Evolutionary conservation across 768 basidiomycete species (phyloP).

Genomic region (Pisolithus marmoratus): DNA sequence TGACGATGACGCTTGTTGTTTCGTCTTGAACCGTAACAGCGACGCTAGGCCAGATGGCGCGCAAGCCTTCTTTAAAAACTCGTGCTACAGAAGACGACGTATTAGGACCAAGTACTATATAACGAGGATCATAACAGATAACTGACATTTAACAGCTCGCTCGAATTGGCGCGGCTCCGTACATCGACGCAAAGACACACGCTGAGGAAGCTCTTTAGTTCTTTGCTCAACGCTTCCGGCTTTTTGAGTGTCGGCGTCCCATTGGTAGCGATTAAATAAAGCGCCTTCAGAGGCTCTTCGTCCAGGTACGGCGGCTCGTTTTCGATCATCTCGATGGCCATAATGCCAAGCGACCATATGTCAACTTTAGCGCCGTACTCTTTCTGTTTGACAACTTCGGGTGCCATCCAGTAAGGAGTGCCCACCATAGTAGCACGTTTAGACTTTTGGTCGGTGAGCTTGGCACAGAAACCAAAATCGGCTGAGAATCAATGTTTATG

Average conservation of each 20-base stretch:
- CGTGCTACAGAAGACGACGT: slow-evolving; percentile 55
- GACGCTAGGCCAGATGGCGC: slow-evolving; percentile 77
- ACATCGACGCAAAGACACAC: slow-evolving; percentile 99
- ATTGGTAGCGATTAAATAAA: slow-evolving; percentile 96
- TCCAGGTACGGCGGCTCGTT: slow-evolving; percentile 95
- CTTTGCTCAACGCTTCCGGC: slow-evolving; percentile 84
- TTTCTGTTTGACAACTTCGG: slow-evolving; percentile 97
- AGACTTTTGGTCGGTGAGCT: slow-evolving; percentile 92
- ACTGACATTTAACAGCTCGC: slow-evolving; percentile 77
- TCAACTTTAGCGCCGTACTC: slow-evolving; percentile 97
- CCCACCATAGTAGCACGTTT: slow-evolving; percentile 99
- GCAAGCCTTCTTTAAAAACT: slow-evolving; percentile 90
- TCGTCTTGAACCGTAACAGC: slow-evolving; percentile 73
- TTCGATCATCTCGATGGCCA: slow-evolving; percentile 99
- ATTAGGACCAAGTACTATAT: slow-evolving; percentile 2
- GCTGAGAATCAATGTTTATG: slow-evolving; percentile 43
- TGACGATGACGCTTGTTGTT: slow-evolving; percentile 43
- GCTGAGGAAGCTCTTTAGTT: slow-evolving; percentile 93
- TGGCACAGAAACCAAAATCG: slow-evolving; percentile 96
- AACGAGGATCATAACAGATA: background rate
- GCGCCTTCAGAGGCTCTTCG: slow-evolving; percentile 89
- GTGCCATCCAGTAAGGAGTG: slow-evolving; percentile 98
- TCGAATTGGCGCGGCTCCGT: slow-evolving; percentile 83
- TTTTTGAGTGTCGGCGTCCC: slow-evolving; percentile 98
- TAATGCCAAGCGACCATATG: slow-evolving; percentile 95